Conservation (phyloP, 257 asterid genomes). For the Solanum etuberosum region DNA sequence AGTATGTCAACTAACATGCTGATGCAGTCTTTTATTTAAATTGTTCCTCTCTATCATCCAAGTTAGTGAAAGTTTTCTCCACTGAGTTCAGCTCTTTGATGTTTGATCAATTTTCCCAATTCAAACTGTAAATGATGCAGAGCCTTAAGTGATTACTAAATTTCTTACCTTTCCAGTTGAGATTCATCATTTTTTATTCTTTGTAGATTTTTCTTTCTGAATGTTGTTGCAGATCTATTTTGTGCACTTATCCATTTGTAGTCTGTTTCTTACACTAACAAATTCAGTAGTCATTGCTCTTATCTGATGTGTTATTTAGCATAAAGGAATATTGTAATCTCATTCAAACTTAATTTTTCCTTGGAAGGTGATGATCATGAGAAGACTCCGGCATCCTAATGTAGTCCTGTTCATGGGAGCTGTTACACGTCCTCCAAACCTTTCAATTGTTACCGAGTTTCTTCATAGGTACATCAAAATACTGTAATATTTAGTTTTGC, state of each 20-base stretch:
- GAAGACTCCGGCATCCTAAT: slow-evolving; percentile 82
- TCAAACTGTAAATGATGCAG: background rate
- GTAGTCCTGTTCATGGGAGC: slow-evolving; percentile 99
- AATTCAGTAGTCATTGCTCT: background rate
- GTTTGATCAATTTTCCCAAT: background rate
- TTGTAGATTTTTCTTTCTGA: background rate
- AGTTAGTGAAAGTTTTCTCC: background rate
- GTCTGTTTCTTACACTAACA: background rate
- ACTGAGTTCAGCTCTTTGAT: background rate
- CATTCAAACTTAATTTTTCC: background rate
- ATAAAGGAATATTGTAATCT: background rate
- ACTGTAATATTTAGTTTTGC: background rate
- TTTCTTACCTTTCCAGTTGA: background rate
- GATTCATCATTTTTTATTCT: background rate
- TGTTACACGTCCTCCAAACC: slow-evolving; percentile 90
- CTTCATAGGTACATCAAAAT: slow-evolving; percentile 72
- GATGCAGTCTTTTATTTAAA: background rate
- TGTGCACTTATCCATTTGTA: background rate
- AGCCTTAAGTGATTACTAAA: background rate
- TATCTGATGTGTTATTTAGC: slow-evolving; percentile 5
- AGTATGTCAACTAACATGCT: background rate
- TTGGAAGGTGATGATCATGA: slow-evolving; percentile 81
- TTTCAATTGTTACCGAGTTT: slow-evolving; percentile 85
- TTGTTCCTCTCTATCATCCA: background rate
- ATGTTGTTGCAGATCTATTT: background rate